Percentiles rank a stretch among this genome's conserved stretches.
Evolutionary conservation across 352 stramenopile species (phyloP).

Genomic region (Phytophthora colocasiae): DNA sequence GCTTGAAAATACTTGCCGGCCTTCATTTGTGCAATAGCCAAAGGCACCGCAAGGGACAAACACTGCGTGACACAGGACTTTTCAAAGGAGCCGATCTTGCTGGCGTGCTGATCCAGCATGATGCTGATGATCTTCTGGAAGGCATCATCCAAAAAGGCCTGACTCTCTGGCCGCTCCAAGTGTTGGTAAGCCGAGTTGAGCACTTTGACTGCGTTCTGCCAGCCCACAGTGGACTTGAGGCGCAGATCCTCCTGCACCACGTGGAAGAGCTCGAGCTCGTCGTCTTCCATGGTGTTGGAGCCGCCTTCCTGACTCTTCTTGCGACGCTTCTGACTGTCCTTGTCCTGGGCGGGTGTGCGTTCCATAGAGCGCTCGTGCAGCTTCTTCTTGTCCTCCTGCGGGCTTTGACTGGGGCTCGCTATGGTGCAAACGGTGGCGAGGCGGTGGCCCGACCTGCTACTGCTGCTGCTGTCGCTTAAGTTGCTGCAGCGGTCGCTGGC

Average conservation of each 20-base stretch:
- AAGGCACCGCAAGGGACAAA: conserved; percentile 64
- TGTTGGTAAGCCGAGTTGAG: conserved; percentile 78
- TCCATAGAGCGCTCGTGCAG: conserved; percentile 70
- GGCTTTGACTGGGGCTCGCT: conserved; percentile 44
- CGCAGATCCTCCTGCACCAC: conserved; percentile 87
- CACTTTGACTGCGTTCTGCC: conserved; percentile 90
- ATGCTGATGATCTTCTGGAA: conserved; percentile 89
- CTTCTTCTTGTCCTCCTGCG: conserved; percentile 56
- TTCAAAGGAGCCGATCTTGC: conserved; percentile 88
- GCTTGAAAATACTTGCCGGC: conserved; percentile 65
- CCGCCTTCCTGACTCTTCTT: conserved; percentile 69
- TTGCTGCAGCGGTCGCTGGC: conserved; percentile 6
- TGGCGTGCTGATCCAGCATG: conserved; percentile 91
- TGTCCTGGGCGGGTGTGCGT: conserved; percentile 46
- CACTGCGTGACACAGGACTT: conserved; percentile 89
- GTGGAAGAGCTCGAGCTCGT: conserved; percentile 85
- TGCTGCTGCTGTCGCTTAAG: conserved; percentile 15
- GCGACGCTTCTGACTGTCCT: conserved; percentile 69
- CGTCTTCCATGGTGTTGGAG: conserved; percentile 72
- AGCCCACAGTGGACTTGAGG: conserved; percentile 90
- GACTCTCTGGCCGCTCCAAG: conserved; percentile 73
- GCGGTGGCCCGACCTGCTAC: conserved; percentile 29
- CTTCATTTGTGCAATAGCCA: conserved; percentile 83
- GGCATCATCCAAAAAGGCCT: conserved; percentile 79
- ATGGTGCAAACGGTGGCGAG: conserved; percentile 46